Conservation (phyloP, 106 monocot species). For the Dendrobium huoshanense region DNA sequence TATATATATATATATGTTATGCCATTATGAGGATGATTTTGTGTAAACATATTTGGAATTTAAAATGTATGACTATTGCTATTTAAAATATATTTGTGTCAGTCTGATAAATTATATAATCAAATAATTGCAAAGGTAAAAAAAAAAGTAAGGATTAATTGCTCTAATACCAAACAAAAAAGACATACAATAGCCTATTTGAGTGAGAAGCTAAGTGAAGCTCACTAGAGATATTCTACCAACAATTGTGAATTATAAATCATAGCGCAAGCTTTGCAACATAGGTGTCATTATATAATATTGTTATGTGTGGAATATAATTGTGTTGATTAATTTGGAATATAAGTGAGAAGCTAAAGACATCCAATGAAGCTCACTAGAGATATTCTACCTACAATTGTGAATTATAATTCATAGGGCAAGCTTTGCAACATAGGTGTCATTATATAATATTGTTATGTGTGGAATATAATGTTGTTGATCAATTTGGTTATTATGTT, state of each 20-base stretch:
- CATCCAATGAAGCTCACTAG: too few relatives aligned
- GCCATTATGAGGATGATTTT: neutral
- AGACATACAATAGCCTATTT: neutral
- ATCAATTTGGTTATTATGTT: too few relatives aligned
- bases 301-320: too few relatives aligned
- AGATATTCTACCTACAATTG: too few relatives aligned
- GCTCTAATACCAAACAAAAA: neutral
- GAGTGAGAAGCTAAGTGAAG: neutral
- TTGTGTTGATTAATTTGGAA: too few relatives aligned
- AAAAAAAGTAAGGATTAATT: neutral
- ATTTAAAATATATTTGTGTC: neutral
- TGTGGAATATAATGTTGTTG: too few relatives aligned
- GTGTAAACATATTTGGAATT: neutral
- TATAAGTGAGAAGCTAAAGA: too few relatives aligned
- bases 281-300: too few relatives aligned
- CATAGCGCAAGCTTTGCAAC: neutral
- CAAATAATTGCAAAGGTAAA: neutral
- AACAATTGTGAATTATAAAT: neutral
- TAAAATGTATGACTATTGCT: neutral
- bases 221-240: neutral
- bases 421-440: too few relatives aligned
- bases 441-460: too few relatives aligned
- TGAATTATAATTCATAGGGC: too few relatives aligned
- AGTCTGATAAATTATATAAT: neutral
- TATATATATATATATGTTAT: neutral